Base-by-base conservation (phyloP, 164 flowering plant species). In the Stephania yunnanensis region DNA sequence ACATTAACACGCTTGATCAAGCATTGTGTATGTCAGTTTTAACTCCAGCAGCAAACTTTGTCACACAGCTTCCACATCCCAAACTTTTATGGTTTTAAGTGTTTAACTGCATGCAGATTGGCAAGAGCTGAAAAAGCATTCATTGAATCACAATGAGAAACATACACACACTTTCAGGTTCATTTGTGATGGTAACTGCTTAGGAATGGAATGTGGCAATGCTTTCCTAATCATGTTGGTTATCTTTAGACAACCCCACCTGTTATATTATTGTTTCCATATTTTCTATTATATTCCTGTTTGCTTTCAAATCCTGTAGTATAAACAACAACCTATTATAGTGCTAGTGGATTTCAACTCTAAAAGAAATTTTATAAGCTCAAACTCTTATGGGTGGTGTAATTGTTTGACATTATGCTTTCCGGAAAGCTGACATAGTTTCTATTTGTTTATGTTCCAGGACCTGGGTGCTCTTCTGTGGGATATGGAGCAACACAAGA, bases 401-500 rank as follows among this genome's bases (percentile, higher is more conserved):
- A 10, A 50, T 50, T 10, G 55, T 15, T 25, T 71, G 44, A 70
- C 10, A 71, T 53, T 17, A 50, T 71, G 45, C 64, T 73, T 10
- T 73, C 52, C 31, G 30, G 10, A 53, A 52, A 81, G 85, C 82
- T 82, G 80, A 83, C 85, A 85, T 69, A 75, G 48, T 69, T 69
- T 53, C 52, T 80, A 64, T 74, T 36, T 83, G 76, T 84, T 85
- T 74, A 45, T 83, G 76, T 84, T 85, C 69, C 87, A 95, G 98
- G 98, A 81, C 98, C 98, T 61, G 98, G 98, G 72, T 95, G 98
- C 82, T 95, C 98, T 70, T 95, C 98, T 77, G 97, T 95, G 82
- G 98, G 98, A 75, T 95, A 92, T 87, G 98, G 98, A 80, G 98
- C 97, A 82, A 93, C 97, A 71, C 95, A 92, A 83, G 98, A 95